These are phyloP conservation scores for Pharus latifolius DNA, from an alignment of 176 grass and related monocot genomes.

Conservation along the genomic window DNA sequence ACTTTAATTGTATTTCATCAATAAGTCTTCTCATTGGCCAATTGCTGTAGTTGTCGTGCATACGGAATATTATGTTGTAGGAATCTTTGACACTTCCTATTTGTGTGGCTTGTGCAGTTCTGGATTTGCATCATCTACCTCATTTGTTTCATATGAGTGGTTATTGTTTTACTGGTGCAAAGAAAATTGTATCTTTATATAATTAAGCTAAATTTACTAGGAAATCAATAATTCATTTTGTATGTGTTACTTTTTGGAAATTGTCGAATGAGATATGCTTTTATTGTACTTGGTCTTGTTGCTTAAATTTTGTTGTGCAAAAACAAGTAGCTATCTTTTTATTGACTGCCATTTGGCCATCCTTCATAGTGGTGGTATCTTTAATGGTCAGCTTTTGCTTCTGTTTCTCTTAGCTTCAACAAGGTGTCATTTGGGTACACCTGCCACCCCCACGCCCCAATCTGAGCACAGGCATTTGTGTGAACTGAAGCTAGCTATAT, in stretches of 20 bases:
- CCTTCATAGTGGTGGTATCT: neutral
- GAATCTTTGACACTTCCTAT: constrained; percentile 2
- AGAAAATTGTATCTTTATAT: neutral
- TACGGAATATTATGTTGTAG: constrained; percentile 23
- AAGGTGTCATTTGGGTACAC: too few relatives aligned
- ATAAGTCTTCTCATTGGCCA: too few relatives aligned
- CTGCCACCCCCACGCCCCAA: too few relatives aligned
- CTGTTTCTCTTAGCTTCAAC: neutral
- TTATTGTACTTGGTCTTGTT: neutral
- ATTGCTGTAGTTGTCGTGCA: neutral
- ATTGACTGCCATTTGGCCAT: neutral
- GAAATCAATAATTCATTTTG: neutral
- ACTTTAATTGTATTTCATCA: too few relatives aligned
- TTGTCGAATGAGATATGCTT: neutral
- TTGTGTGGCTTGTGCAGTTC: neutral
- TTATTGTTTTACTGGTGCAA: neutral
- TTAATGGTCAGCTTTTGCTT: neutral
- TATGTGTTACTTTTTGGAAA: neutral
- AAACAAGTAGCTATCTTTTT: neutral
- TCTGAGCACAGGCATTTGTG: too few relatives aligned
- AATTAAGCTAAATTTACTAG: neutral
- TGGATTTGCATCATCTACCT: neutral
- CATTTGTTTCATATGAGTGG: neutral
- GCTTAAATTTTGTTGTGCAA: neutral
- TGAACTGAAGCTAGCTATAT: too few relatives aligned